These are phyloP conservation scores for Piper betle DNA, from an alignment of 164 flowering plant genomes.

Conservation along the genomic window DNA sequence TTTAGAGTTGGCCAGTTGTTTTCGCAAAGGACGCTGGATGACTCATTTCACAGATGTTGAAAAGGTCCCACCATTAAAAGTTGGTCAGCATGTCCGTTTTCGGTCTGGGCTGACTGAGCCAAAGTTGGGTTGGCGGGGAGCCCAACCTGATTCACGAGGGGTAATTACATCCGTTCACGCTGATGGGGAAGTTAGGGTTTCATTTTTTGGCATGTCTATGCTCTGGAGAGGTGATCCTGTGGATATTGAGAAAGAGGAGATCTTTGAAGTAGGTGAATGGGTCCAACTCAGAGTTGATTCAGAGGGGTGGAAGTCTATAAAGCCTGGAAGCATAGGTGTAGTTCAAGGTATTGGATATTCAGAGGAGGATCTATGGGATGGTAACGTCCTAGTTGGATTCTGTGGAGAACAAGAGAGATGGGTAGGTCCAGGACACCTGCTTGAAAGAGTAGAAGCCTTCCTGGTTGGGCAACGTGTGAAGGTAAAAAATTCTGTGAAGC, in stretches of 20 bases:
- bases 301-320: slow-evolving; percentile 62
- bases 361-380: slow-evolving; percentile 62
- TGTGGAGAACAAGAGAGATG: slow-evolving; percentile 94
- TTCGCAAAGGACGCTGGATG: slow-evolving; percentile 58
- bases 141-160: slow-evolving; percentile 56
- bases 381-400: slow-evolving; percentile 53
- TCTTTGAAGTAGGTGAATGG: slow-evolving; percentile 93
- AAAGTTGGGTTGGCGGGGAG: slow-evolving; percentile 96
- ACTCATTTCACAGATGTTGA: slow-evolving; percentile 79
- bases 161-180: slow-evolving; percentile 64
- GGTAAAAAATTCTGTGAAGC: slow-evolving; percentile 59
- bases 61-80: slow-evolving; percentile 54
- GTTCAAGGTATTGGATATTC: slow-evolving; percentile 76
- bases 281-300: slow-evolving; percentile 44
- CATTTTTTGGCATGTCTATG: slow-evolving; percentile 58
- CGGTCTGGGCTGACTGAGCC: slow-evolving; percentile 71
- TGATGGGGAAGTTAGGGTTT: slow-evolving; percentile 82
- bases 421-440: slow-evolving; percentile 49
- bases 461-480: slow-evolving; percentile 56
- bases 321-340: slow-evolving; percentile 71
- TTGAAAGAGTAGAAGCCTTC: slow-evolving; percentile 43
- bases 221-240: slow-evolving; percentile 92
- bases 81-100: slow-evolving; percentile 78
- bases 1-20: slow-evolving; percentile 82
- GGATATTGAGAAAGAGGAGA: slow-evolving; percentile 62